Conservation (phyloP, 202 grass and related monocot species). For the Schoenoplectus triqueter region DNA sequence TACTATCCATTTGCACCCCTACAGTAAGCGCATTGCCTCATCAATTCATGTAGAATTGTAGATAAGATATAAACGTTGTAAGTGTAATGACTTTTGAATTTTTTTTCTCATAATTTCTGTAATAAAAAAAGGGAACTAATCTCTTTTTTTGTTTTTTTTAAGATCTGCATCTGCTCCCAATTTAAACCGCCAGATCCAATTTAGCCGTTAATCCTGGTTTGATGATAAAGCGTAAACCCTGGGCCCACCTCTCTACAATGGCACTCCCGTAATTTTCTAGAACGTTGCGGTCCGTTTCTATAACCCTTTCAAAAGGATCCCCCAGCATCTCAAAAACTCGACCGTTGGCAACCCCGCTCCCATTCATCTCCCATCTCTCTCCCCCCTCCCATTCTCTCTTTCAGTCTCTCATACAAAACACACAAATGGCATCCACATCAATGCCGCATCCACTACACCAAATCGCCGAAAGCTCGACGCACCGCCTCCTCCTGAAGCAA, state of each 20-base stretch:
- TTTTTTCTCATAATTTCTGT: not conserved
- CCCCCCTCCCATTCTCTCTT: not conserved
- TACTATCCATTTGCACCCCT: too few relatives aligned
- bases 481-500: slow-evolving; percentile 91
- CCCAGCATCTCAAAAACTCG: slow-evolving; percentile 1
- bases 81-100: not conserved
- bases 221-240: not conserved
- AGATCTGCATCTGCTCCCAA: not conserved
- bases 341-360: slow-evolving; percentile 38
- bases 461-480: slow-evolving; percentile 71
- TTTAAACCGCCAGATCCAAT: not conserved
- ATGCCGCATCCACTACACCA: slow-evolving; percentile 65
- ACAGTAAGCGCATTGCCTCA: not conserved
- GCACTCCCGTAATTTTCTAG: not conserved
- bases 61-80: not conserved
- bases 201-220: slow-evolving; percentile 27
- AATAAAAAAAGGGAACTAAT: not conserved
- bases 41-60: not conserved
- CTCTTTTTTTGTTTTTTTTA: not conserved
- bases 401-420: not conserved
- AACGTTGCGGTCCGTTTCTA: not conserved
- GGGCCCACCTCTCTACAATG: not conserved
- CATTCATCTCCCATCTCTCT: not conserved
- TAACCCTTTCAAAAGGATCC: slow-evolving; percentile 9
- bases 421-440: slow-evolving; percentile 23